Evolutionary conservation across 345 rosid genomes (phyloP), one percentile per base, ranked within the genome.

Genomic region (Aurinia saxatilis): DNA sequence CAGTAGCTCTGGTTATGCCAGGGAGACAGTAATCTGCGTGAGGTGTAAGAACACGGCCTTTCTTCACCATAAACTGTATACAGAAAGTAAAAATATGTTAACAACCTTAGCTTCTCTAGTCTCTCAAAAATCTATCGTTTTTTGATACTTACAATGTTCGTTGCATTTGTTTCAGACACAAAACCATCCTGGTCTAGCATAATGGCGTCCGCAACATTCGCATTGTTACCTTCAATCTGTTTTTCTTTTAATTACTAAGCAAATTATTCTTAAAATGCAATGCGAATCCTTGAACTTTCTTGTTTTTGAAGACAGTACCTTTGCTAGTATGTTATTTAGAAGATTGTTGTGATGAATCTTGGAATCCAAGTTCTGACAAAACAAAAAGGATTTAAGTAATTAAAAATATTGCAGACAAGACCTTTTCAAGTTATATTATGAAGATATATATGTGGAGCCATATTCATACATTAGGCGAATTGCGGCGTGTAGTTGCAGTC

Each of bases 341-440:
- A 91, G 96, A 67, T 91, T 91, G 77, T 91, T 91, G 79, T 85
- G 98, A 72, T 84, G 96, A 70, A 91, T 87, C 84, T 91, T 91
- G 19, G 95, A 91, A 80, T 91, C 98, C 91, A 91, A 75, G 67
- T 80, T 85, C 98, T 91, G 84, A 44, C 12, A 55, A 50, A 60
- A 29, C 27, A 57, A 46, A 45, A 33, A 18, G 35, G 14, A 63
- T 16, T 7, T 34, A 17, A 59, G 35, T 35, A 61, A 7, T 39
- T 41, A 50, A 63, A 5, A 37, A 2, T 6, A 18, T 30, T 19
- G 9, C 7, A 17, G 4, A 29, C 7, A 42, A 50, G 33, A n/a
- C n/a, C 0, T 15, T 45, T 19, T 10, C 12, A 55, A 21, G 33
- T 48, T 17, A 6, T 4, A 29, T 6, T 2, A 58, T 30, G 29